Percentiles rank a stretch among this genome's conserved stretches.
Conservation (phyloP, 495 filamentous ascomycete species). For the Copromyces sp. region DNA sequence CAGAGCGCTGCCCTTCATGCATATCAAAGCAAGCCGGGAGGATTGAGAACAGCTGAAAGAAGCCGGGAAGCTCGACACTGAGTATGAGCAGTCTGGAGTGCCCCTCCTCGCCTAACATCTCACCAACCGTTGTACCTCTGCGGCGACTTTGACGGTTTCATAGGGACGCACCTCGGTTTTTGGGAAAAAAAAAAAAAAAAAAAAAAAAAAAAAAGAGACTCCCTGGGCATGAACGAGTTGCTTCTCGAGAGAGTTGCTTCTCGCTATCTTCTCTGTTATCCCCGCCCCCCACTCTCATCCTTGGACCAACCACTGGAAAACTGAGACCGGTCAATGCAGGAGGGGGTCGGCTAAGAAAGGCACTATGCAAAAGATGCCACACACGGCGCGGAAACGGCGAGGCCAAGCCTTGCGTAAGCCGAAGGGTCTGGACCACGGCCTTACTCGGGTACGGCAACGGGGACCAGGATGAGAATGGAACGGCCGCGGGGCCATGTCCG, state of each 20-base stretch:
- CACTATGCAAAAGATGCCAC: conserved; percentile 10
- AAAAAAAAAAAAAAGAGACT: background rate
- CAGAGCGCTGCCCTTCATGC: background rate
- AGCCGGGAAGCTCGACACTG: background rate
- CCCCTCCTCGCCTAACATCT: background rate
- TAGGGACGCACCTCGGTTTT: background rate
- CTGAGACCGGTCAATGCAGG: conserved; percentile 19
- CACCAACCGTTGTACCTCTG: background rate
- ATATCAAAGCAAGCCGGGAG: background rate
- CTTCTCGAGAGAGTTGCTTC: background rate
- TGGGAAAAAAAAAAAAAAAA: no score
- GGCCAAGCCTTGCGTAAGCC: conserved; percentile 2
- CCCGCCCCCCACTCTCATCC: background rate
- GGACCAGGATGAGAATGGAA: conserved; percentile 4
- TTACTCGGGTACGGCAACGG: background rate
- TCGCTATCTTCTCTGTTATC: background rate
- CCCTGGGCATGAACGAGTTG: background rate
- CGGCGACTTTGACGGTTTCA: background rate
- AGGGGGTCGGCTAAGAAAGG: conserved; percentile 11
- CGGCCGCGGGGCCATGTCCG: conserved; percentile 17
- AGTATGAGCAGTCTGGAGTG: background rate
- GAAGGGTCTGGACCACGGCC: background rate
- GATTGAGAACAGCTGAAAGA: background rate
- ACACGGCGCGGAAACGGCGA: conserved; percentile 4
- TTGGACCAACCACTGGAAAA: conserved; percentile 13